Evolutionary conservation across 176 grass and related monocot genomes (phyloP).

Genomic region (Chrysopogon serrulatus): DNA sequence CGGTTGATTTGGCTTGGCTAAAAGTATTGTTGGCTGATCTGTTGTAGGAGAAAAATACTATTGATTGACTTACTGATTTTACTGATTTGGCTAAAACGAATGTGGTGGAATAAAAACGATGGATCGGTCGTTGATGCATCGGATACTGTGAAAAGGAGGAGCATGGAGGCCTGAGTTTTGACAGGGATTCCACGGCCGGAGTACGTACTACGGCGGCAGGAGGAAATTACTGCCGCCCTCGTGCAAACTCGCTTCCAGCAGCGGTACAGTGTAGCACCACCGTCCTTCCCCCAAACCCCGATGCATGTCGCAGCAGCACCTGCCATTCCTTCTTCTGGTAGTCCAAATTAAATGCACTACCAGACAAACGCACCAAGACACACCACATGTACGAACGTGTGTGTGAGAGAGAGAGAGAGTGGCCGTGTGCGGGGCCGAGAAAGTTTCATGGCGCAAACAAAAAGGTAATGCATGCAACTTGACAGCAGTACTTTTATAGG

Average conservation of each 20-base stretch:
- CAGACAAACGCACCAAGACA: constrained; percentile 23
- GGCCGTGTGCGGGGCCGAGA: no score
- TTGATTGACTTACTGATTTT: no score
- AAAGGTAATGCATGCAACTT: neutral
- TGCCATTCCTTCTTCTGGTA: constrained; percentile 41
- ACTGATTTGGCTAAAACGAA: no score
- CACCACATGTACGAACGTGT: neutral
- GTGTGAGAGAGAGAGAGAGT: neutral
- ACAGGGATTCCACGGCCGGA: neutral
- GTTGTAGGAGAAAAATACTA: no score
- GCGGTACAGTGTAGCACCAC: neutral
- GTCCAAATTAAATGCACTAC: constrained; percentile 41
- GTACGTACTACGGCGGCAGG: constrained; percentile 6
- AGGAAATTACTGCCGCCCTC: constrained; percentile 18
- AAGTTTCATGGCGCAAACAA: neutral
- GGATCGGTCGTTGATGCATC: neutral
- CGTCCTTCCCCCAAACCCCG: constrained; percentile 14
- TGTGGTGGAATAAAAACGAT: no score
- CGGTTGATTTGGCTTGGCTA: no score
- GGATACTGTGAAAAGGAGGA: neutral
- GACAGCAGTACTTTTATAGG: no score
- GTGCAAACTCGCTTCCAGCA: constrained; percentile 27
- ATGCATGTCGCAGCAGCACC: neutral
- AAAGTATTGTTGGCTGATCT: no score
- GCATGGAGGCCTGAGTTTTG: neutral